Evolutionary conservation across 2,329 filamentous ascomycete species (phyloP).

Genomic region (Microsporum audouinii): DNA sequence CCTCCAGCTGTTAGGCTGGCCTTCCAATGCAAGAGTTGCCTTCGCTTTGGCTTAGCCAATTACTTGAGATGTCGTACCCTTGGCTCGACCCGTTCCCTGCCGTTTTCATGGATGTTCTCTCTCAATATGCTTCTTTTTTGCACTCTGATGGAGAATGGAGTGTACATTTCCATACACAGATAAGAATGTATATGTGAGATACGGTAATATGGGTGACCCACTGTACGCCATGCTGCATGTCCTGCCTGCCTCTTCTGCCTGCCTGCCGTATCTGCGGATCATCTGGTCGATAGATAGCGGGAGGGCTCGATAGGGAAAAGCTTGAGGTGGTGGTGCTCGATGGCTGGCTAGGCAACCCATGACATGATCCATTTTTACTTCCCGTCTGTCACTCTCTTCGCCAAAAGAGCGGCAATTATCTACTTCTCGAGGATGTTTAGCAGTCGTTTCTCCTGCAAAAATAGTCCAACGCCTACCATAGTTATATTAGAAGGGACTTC

Average conservation of each 20-base stretch:
- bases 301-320: not conserved
- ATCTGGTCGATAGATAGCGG: constrained; percentile 2
- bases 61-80: not conserved
- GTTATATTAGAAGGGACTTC: not conserved
- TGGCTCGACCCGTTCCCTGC: constrained; percentile 1
- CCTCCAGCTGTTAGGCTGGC: constrained; percentile 2
- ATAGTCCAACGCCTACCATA: not conserved
- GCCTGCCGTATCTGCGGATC: constrained; percentile 1
- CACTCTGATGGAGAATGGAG: not conserved
- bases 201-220: constrained; percentile 1
- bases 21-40: not conserved
- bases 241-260: not conserved
- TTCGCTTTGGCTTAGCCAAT: constrained; percentile 5
- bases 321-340: not conserved
- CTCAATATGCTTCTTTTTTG: not conserved
- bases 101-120: not conserved
- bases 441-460: not conserved
- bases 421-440: not conserved
- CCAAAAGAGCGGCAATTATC: not conserved
- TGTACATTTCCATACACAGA: too few species aligned
- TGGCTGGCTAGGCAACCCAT: not conserved
- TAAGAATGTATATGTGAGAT: not conserved
- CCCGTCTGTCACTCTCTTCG: not conserved
- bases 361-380: not conserved
- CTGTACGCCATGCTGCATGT: not conserved